A percentile compares a stretch with the other conserved stretches of the same genome.
phyloP scores from a whole-genome alignment of 176 grass and related monocot species.

The Avena atlantica region DNA sequence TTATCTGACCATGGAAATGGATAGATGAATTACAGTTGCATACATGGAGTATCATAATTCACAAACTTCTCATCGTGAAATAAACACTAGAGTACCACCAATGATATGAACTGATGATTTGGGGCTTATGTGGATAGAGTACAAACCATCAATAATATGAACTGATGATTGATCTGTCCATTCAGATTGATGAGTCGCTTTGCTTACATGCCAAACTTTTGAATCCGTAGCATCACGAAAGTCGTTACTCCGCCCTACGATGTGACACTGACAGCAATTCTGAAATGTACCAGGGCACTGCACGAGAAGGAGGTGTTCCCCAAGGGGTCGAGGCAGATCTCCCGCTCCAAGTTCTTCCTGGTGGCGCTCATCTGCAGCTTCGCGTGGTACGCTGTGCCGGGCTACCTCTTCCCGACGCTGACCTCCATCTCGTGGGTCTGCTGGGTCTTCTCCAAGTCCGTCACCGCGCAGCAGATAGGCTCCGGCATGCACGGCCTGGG shows the following conservation, averaged over 20 bases:
- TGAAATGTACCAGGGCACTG: constrained; percentile 63
- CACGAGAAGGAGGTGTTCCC: constrained; percentile 73
- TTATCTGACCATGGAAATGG: neutral
- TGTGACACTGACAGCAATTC: neutral
- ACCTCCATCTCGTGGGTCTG: constrained; percentile 87
- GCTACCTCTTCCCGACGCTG: constrained; percentile 66
- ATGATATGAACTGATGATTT: neutral
- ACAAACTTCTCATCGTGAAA: neutral
- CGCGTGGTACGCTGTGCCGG: constrained; percentile 62
- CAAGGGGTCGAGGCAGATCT: constrained; percentile 48
- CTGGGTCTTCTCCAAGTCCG: constrained; percentile 77
- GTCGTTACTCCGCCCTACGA: neutral
- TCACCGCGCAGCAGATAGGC: constrained; percentile 82
- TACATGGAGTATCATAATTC: neutral
- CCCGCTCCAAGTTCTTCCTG: constrained; percentile 86
- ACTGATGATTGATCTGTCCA: neutral
- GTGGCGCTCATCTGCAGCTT: constrained; percentile 79
- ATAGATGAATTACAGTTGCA: neutral
- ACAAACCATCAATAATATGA: neutral
- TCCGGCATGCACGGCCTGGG: constrained; percentile 75
- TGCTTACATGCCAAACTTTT: neutral
- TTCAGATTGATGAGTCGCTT: neutral
- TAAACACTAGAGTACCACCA: too few relatives aligned
- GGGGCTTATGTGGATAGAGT: neutral
- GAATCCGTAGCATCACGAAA: neutral